Conservation (phyloP, 2,329 filamentous ascomycete genomes). For the Orbilia ellipsospora region DNA sequence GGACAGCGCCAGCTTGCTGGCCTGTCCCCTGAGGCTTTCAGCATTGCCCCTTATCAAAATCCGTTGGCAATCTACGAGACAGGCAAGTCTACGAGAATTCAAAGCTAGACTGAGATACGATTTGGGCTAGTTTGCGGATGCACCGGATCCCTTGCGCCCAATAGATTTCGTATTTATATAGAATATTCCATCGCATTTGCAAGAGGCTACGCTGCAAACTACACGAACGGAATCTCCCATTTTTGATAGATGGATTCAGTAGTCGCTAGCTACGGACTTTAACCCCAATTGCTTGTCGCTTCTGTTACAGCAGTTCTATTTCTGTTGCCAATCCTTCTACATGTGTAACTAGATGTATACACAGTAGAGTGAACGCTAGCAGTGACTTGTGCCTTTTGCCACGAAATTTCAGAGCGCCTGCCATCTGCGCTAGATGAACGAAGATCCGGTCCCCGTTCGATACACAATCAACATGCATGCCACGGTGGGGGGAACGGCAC, state of each 20-base stretch:
- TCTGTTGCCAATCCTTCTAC: background rate
- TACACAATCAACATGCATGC: background rate
- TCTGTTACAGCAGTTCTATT: background rate
- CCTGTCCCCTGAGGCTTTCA: constrained; percentile 41
- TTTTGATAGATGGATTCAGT: background rate
- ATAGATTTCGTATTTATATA: constrained; percentile 21
- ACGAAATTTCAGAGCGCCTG: constrained; percentile 6
- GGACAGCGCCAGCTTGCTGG: constrained; percentile 11
- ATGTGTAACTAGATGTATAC: background rate
- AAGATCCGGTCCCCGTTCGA: constrained; percentile 25
- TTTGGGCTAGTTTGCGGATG: constrained; percentile 37
- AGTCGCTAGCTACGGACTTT: no score
- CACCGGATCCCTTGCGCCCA: constrained; percentile 51
- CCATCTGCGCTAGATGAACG: background rate
- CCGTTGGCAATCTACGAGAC: constrained; percentile 39
- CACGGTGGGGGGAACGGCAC: constrained; percentile 39
- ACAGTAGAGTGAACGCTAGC: no score
- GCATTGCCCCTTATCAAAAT: constrained; percentile 45
- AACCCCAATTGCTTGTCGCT: no score
- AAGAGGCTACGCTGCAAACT: background rate
- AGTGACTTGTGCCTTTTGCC: constrained; percentile 23
- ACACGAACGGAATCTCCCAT: constrained; percentile 18
- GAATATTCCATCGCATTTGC: constrained; percentile 9
- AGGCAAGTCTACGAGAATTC: constrained; percentile 47
- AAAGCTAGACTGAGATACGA: background rate